phyloP scores from a whole-genome alignment of 164 flowering plant species.

The Vitis cinerea region DNA sequence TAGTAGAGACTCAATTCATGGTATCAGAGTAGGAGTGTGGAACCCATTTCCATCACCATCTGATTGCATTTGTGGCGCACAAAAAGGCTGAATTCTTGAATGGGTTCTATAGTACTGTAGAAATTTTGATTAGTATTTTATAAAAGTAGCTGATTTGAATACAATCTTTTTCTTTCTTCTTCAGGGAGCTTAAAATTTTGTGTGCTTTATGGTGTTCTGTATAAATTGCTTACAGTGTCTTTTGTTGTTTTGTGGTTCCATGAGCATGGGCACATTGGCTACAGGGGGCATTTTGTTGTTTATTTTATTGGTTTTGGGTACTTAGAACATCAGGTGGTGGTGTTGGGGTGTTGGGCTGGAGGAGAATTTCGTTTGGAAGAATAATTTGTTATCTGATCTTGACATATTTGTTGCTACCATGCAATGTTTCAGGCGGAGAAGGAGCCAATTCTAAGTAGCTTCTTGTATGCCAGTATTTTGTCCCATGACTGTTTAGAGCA shows the following conservation, averaged over 20 bases:
- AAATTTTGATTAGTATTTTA: no score
- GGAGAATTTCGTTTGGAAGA: background rate
- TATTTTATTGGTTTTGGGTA: background rate
- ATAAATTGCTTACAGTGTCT: background rate
- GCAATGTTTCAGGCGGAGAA: slow-evolving; percentile 68
- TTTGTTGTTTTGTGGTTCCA: background rate
- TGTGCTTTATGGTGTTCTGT: background rate
- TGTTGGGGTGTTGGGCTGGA: no score
- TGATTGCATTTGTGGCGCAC: no score
- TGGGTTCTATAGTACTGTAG: no score
- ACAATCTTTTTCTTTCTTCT: no score
- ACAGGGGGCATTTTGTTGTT: background rate
- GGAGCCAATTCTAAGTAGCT: slow-evolving; percentile 88
- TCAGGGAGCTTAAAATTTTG: no score
- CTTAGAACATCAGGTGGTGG: background rate
- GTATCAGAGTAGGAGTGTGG: no score
- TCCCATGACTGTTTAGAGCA: slow-evolving; percentile 77
- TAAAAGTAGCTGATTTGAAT: no score
- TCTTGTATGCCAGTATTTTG: slow-evolving; percentile 77
- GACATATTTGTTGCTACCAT: background rate
- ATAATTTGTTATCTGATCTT: background rate
- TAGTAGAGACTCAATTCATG: no score
- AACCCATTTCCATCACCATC: no score
- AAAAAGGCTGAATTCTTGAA: no score
- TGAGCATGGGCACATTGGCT: background rate